Evolutionary conservation across 2,329 filamentous ascomycete species (phyloP).

Genomic region (Fusarium xyrophilum): DNA sequence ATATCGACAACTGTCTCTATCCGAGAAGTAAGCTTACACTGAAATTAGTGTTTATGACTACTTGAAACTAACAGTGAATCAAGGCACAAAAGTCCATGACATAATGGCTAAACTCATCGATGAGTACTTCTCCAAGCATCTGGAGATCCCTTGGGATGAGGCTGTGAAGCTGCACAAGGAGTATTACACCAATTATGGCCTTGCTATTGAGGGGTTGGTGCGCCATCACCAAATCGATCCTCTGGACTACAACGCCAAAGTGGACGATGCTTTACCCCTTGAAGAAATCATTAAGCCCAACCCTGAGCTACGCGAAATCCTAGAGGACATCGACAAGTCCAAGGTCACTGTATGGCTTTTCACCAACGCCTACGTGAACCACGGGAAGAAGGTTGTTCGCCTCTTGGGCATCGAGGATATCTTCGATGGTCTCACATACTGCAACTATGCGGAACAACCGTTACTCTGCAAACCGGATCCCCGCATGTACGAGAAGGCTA

Average conservation of each 20-base stretch:
- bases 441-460: slow-evolving; percentile 78
- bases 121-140: slow-evolving; percentile 68
- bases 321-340: slow-evolving; percentile 80
- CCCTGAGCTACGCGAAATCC: slow-evolving; percentile 73
- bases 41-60: neutral
- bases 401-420: slow-evolving; percentile 83
- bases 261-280: slow-evolving; percentile 92
- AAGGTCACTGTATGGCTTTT: slow-evolving; percentile 94
- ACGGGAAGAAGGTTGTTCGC: slow-evolving; percentile 81
- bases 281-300: slow-evolving; percentile 84
- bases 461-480: slow-evolving; percentile 87
- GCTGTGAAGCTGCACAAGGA: slow-evolving; percentile 86
- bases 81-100: slow-evolving; percentile 81
- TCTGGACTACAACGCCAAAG: slow-evolving; percentile 90
- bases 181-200: slow-evolving; percentile 94
- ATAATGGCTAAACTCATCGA: slow-evolving; percentile 86
- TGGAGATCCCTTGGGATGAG: slow-evolving; percentile 76
- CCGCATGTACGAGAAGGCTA: slow-evolving; percentile 87
- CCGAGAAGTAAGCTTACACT: slow-evolving; percentile 71
- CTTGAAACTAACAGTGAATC: slow-evolving; percentile 6
- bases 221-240: slow-evolving; percentile 95
- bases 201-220: slow-evolving; percentile 95
- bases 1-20: slow-evolving; percentile 98
- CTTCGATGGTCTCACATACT: slow-evolving; percentile 95
- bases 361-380: slow-evolving; percentile 93